Evolutionary conservation across 73 alveolate species (phyloP).

Genomic region (Blepharisma japonicum): DNA sequence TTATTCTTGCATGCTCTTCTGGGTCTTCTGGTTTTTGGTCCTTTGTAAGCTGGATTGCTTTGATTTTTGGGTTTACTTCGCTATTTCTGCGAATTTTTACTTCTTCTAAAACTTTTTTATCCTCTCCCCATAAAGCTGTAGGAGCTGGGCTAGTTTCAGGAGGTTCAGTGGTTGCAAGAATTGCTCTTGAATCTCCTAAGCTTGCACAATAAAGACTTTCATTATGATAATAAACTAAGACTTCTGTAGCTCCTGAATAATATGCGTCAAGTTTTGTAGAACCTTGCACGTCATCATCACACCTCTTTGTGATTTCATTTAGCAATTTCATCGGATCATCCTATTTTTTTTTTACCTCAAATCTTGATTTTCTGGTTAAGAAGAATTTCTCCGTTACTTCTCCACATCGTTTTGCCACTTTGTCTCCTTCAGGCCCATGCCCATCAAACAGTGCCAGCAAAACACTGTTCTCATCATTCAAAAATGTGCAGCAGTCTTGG

Average conservation of each 20-base stretch:
- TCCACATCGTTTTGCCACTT: constrained; percentile 10
- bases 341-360: constrained; percentile 5
- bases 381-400: neutral
- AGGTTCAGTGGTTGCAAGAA: constrained; percentile 19
- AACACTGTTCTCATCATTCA: neutral
- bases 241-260: constrained; percentile 31
- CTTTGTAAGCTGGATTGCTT: constrained; percentile 28
- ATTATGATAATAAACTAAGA: neutral
- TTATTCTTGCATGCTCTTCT: constrained; percentile 21
- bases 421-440: constrained; percentile 30
- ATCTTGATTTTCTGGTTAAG: neutral
- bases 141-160: constrained; percentile 5
- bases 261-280: neutral
- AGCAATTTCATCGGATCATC: neutral
- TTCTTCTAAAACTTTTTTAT: neutral
- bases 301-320: neutral
- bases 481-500: constrained; percentile 27
- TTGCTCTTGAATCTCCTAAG: constrained; percentile 52
- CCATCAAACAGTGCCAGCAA: constrained; percentile 33
- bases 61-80: constrained; percentile 36
- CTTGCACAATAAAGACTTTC: constrained; percentile 11
- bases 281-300: neutral
- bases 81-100: constrained; percentile 3
- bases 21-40: constrained; percentile 35
- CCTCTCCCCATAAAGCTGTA: neutral